Base-by-base conservation (phyloP, 257 asterid genomes). In the Plantago major region DNA sequence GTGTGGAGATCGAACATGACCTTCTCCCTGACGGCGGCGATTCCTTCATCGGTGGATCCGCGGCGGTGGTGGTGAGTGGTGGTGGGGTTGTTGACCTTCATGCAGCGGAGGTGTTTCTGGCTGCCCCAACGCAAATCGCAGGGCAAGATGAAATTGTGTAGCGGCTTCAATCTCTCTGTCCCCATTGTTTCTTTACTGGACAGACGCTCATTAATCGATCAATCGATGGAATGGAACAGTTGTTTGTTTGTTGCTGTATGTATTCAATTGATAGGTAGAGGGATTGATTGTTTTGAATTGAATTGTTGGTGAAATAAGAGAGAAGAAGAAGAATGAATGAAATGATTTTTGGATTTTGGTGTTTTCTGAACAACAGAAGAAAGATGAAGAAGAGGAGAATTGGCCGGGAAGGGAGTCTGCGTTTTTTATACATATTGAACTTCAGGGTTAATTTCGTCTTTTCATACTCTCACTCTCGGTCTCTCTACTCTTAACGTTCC, bases 111-210 rank as follows among this genome's bases (percentile, higher is more conserved):
- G 49, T 62, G 70, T 14, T 60, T 71, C 85, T 76, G 91, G 46
- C 76, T 82, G 3, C 94, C 94, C 96, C 94, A 88, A 54, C 82
- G 79, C n/a, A 88, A 64, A 7, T 79, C 80, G 55, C 63, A 33
- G 17, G 89, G 94, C 66, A 88, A 19, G 54, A 67, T 69, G 77
- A 88, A 82, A 85, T 85, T 88, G 65, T 88, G 96, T 28, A 88
- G 73, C 59, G 90, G 71, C 51, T 76, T 72, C 42, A 86, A 82
- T 85, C 84, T 77, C 28, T 77, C 84, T 0, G 82, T 62, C 51
- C 79, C 89, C 91, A 73, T 82, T 43, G 76, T 78, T 12, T n/a
- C n/a, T n/a, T n/a, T n/a, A n/a, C n/a, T n/a, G n/a, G n/a, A n/a
- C n/a, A n/a, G n/a, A n/a, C n/a, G n/a, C n/a, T n/a, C n/a, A n/a